Evolutionary conservation across 257 asterid species (phyloP).

Genomic region (Solanum pennellii): DNA sequence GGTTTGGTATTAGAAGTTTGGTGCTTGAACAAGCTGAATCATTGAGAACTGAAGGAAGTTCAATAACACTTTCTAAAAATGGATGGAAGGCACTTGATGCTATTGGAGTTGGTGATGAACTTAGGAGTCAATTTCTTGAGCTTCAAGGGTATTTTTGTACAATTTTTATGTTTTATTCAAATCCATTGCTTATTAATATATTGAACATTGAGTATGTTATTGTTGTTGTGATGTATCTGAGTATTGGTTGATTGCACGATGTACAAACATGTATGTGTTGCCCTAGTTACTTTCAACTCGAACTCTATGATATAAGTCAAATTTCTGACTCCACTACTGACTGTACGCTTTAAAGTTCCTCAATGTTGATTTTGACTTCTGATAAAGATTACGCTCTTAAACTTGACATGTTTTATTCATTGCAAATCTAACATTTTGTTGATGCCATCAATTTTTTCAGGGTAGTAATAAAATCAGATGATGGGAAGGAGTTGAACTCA

Average conservation of each 20-base stretch:
- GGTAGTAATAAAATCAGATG: slow-evolving; percentile 55
- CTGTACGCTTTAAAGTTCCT: not conserved
- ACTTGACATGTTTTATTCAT: not conserved
- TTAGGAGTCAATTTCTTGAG: slow-evolving; percentile 68
- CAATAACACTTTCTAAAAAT: slow-evolving; percentile 68
- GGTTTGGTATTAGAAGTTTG: slow-evolving; percentile 57
- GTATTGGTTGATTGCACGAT: not conserved
- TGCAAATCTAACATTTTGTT: not conserved
- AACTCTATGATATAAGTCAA: too few species aligned
- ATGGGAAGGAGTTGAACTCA: slow-evolving; percentile 56
- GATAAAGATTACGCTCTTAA: not conserved
- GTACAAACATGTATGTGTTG: not conserved
- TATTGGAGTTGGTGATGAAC: slow-evolving; percentile 61
- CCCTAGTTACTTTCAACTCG: not conserved
- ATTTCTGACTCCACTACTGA: not conserved
- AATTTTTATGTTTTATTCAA: not conserved
- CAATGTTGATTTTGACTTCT: not conserved
- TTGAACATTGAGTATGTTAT: not conserved
- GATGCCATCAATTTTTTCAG: slow-evolving; percentile 20
- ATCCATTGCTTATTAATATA: not conserved
- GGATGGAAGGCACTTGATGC: slow-evolving; percentile 89
- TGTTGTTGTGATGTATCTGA: not conserved
- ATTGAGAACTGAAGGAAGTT: slow-evolving; percentile 73
- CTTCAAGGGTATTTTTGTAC: slow-evolving; percentile 48
- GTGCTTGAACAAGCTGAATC: slow-evolving; percentile 77